A percentile compares a stretch with the other conserved stretches of the same genome.
phyloP scores from a whole-genome alignment of 495 filamentous ascomycete species.

The Astrocystis sublimbata region DNA sequence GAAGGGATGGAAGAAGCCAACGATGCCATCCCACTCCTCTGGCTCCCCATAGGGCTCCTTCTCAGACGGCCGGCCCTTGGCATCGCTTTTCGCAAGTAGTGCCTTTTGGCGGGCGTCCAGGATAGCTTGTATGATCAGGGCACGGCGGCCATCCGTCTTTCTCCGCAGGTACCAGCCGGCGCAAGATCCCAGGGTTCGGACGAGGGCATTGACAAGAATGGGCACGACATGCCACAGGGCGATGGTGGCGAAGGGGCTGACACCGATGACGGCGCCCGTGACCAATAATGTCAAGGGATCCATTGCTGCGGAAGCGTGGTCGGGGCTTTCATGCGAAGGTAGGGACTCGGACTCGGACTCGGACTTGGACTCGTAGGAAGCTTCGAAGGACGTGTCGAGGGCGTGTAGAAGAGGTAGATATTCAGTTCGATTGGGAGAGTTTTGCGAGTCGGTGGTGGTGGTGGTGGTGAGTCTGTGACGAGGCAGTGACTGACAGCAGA shows the following conservation, averaged over 20 bases:
- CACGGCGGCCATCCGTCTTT: neutral
- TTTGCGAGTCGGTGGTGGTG: neutral
- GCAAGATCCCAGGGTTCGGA: conserved; percentile 42
- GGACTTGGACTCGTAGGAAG: conserved; percentile 5
- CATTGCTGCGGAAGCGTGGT: conserved; percentile 21
- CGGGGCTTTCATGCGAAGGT: neutral
- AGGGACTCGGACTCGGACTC: too few relatives aligned
- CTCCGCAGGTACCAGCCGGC: conserved; percentile 63
- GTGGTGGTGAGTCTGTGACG: neutral
- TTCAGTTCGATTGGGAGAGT: neutral
- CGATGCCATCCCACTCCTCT: conserved; percentile 75
- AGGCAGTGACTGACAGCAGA: neutral
- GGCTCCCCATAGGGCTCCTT: conserved; percentile 59
- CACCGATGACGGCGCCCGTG: conserved; percentile 29
- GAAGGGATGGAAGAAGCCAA: conserved; percentile 97
- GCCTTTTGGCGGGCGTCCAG: too few relatives aligned
- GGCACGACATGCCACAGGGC: conserved; percentile 33
- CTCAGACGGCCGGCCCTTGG: conserved; percentile 59
- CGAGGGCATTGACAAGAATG: conserved; percentile 38
- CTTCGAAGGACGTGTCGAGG: too few relatives aligned
- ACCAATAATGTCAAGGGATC: conserved; percentile 27
- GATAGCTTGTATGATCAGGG: conserved; percentile 1
- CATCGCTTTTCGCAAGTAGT: conserved; percentile 58
- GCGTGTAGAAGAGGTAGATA: neutral
- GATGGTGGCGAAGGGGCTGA: conserved; percentile 26